Evolutionary conservation across 164 flowering plant genomes (phyloP), one percentile per base, ranked within the genome.

Genomic region (Nymphaea thermarum): DNA sequence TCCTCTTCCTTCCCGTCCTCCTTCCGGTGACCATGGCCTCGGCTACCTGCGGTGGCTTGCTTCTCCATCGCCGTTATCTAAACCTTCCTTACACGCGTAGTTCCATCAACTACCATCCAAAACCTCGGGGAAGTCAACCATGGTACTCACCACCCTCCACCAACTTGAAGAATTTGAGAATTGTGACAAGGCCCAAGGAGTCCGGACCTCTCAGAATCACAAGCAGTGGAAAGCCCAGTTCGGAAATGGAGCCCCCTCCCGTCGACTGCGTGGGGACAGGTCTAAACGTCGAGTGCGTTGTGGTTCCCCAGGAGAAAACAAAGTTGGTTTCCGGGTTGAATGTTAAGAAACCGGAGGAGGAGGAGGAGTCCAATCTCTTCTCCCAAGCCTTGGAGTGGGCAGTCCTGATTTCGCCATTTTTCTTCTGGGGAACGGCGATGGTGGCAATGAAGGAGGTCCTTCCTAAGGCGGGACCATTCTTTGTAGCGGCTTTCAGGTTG

Each of bases 391-490:
- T 67, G 87, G 95, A 91, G 65, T 88, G 83, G 86, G 84, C 72
- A 43, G 75, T 94, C 51, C 70, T 94, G 75, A 77, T 94, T 0
- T 91, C 96, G 4, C 98, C 97, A 0, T 94, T 94, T 78, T 94
- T 94, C 87, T 94, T 94, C 76, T 94, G 98, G 98, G 98, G 98
- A 2, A 94, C 98, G 14, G 87, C 98, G 2, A 94, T 94, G 98
- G 98, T 91, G 61, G 98, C 96, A 0, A 94, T 94, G 98, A 94
- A 94, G 78, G 89, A 89, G 78, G 93, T 94, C 25, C 69, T 91
- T 70, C 98, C 97, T 2, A 87, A 85, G 77, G 77, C 85, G 0
- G 98, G 97, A 4, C 94, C 97, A 4, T 89, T 91, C 71, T 88
- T 88, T 43, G 93, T 94, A 4, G 75, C 97, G 0, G 61, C 96